phyloP scores from a whole-genome alignment of 148 eudicot species.

The Rheum nobile region DNA sequence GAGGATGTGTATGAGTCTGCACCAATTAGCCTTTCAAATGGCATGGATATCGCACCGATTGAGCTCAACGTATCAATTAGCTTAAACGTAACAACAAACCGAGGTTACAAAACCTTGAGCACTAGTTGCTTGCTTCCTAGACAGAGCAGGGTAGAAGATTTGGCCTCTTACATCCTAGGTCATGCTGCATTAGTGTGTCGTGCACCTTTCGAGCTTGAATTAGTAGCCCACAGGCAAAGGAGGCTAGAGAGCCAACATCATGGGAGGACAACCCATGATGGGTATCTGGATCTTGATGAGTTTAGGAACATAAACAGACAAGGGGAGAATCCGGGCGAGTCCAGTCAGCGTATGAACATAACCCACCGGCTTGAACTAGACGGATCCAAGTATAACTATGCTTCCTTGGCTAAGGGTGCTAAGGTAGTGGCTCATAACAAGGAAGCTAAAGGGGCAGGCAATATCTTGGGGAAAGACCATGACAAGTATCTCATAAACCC shows the following conservation, averaged over 20 bases:
- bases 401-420: slow-evolving; percentile 83
- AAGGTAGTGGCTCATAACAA: slow-evolving; percentile 86
- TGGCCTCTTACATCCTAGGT: slow-evolving; percentile 38
- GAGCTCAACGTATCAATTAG: slow-evolving; percentile 36
- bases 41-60: slow-evolving; percentile 18
- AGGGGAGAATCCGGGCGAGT: slow-evolving; percentile 24
- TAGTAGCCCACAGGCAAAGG: slow-evolving; percentile 16
- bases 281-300: slow-evolving; percentile 44
- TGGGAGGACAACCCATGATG: slow-evolving; percentile 19
- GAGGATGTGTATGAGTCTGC: slow-evolving; percentile 15
- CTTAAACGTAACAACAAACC: slow-evolving; percentile 16
- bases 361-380: slow-evolving; percentile 83
- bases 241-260: slow-evolving; percentile 24
- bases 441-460: slow-evolving; percentile 83
- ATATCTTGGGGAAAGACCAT: slow-evolving; percentile 79
- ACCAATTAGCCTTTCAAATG: slow-evolving; percentile 15
- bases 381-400: slow-evolving; percentile 82
- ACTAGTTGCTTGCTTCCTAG: slow-evolving; percentile 19
- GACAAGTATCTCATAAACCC: slow-evolving; percentile 88
- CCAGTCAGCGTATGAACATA: slow-evolving; percentile 37
- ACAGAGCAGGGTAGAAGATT: slow-evolving; percentile 32
- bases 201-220: slow-evolving; percentile 12
- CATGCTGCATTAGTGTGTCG: slow-evolving; percentile 33
- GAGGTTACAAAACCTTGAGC: slow-evolving; percentile 17
- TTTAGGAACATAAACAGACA: slow-evolving; percentile 31